Base-by-base conservation (phyloP, 1,284 basidiomycete species). In the Malassezia sp. region DNA sequence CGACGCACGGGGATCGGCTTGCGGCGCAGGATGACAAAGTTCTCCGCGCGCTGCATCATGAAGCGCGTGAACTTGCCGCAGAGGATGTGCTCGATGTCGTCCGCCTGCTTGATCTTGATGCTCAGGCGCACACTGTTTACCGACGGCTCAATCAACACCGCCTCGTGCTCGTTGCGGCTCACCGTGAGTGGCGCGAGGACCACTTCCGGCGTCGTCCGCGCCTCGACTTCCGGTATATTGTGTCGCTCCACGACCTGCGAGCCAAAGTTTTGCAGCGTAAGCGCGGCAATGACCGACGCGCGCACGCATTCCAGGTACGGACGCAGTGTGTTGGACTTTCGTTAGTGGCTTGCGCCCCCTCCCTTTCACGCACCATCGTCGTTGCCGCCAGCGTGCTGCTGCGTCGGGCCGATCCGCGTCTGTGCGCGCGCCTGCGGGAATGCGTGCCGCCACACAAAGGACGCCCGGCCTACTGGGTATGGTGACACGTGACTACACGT, bases 11-110 rank as follows among this genome's bases (percentile, higher is more conserved):
- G 79, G 37, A 97, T 82, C 15, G 93, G 87, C 72, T 91, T 93
- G 71, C 93, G 78, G 67, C 93, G 79, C 62, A 99, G 77, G 57
- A 99, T 86, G 45, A 99, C 80, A 71, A 99, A 99, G 71, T 80
- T 85, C 75, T 99, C 93, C 15, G 93, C 93, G 39, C 93, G 77
- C 75, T 91, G 88, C 83, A 89, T 96, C 81, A 97, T 84, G 76
- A 99, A 99, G 37, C 93, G 78, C n/a, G 89, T 93, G 72, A 99
- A 96, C 73, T 96, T 90, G 75, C 95, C 87, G 14, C 88, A 93
- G 33, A 99, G 75, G 59, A 97, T 93, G 50, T 84, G 80, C 72
- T 99, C 93, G 59, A 95, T 95, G 74, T 99, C 93, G 73, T 99
- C 93, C 22, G 93, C 90, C 71, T 99, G 93, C 74, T 99, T 99